Conservation (phyloP, 768 basidiomycete species). For the Pleurotus tuoliensis region DNA sequence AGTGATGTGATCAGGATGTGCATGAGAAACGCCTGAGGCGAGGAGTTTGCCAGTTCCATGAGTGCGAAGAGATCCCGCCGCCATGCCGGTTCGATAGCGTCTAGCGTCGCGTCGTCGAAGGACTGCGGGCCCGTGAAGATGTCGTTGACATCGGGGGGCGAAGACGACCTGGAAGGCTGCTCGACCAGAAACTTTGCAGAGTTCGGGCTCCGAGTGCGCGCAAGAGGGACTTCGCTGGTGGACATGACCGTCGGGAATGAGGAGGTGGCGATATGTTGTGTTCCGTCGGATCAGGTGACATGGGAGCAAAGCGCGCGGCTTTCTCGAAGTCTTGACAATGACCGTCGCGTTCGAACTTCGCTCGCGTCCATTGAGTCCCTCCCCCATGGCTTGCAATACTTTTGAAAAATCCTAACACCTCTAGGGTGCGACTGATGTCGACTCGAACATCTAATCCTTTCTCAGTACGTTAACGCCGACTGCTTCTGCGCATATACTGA, state of each 20-base stretch:
- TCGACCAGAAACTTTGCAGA: constrained; percentile 40
- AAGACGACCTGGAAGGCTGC: constrained; percentile 23
- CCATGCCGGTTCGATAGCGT: constrained; percentile 46
- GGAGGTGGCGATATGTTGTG: not conserved
- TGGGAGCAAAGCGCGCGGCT: no score
- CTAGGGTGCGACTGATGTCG: no score
- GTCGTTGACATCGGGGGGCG: constrained; percentile 33
- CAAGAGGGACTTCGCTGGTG: constrained; percentile 12
- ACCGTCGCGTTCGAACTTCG: no score
- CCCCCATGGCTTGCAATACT: no score
- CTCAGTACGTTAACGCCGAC: no score
- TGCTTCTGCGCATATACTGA: no score
- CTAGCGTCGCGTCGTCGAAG: constrained; percentile 30
- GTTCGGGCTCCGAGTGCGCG: constrained; percentile 22
- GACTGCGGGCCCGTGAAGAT: constrained; percentile 32
- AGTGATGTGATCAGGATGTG: constrained; percentile 68
- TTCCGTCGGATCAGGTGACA: not conserved
- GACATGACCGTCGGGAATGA: not conserved
- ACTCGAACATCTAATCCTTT: no score
- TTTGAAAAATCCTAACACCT: no score
- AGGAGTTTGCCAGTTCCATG: constrained; percentile 78
- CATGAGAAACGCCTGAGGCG: constrained; percentile 68
- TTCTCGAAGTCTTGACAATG: no score
- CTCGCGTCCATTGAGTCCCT: no score
- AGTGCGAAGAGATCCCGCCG: constrained; percentile 65